These are phyloP conservation scores for Exophiala aquamarina DNA, from an alignment of 2,329 filamentous ascomycete genomes.

Conservation along the genomic window DNA sequence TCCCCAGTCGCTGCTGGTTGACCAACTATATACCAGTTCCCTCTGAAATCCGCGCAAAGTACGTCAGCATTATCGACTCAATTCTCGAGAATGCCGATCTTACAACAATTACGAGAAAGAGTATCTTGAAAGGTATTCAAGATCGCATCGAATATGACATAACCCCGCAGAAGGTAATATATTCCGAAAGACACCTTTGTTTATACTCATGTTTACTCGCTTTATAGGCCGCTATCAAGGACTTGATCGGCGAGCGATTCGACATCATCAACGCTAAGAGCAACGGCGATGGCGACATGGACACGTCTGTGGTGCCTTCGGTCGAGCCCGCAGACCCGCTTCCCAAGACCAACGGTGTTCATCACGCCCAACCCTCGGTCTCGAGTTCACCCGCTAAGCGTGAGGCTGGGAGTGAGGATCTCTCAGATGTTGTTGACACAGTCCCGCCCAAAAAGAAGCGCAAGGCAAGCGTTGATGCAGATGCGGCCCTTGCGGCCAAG, in stretches of 20 bases:
- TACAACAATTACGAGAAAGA: constrained; percentile 65
- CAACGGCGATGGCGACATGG: constrained; percentile 36
- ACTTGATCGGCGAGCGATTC: constrained; percentile 71
- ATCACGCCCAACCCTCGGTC: constrained; percentile 25
- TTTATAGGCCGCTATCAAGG: constrained; percentile 65
- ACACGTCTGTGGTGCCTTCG: constrained; percentile 36
- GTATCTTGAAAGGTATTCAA: constrained; percentile 63
- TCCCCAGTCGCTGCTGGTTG: not conserved
- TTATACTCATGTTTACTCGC: not conserved
- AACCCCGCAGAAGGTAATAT: constrained; percentile 58
- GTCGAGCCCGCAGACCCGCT: constrained; percentile 23
- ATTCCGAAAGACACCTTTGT: not conserved
- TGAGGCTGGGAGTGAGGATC: constrained; percentile 41
- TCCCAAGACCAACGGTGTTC: constrained; percentile 37
- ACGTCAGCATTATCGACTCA: constrained; percentile 61
- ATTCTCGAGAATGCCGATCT: constrained; percentile 62
- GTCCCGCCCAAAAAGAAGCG: constrained; percentile 61
- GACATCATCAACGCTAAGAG: constrained; percentile 62
- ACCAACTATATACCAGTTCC: constrained; percentile 42
- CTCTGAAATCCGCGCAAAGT: constrained; percentile 48
- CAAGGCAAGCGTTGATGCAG: constrained; percentile 68
- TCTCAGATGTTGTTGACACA: constrained; percentile 38
- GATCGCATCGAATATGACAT: constrained; percentile 62
- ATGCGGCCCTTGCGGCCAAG: constrained; percentile 82
- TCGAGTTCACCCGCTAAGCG: constrained; percentile 42